Conservation (phyloP, 192 early-diverging fungal genomes). For the Linnemannia exigua region DNA sequence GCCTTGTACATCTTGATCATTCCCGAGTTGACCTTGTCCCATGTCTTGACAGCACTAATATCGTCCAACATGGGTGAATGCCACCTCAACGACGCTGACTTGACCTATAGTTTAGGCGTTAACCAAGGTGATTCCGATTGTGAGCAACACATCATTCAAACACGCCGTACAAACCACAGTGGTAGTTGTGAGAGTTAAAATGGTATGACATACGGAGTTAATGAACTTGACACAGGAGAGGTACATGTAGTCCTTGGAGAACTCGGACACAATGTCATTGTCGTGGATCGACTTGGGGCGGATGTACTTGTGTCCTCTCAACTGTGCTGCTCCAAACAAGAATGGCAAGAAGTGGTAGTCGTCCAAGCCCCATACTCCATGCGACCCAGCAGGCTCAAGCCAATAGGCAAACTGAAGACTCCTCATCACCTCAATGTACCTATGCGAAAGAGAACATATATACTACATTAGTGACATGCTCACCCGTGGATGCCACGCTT, state of each 20-base stretch:
- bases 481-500: too few species aligned
- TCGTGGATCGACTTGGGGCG: slow-evolving; percentile 96
- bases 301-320: slow-evolving; percentile 90
- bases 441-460: slow-evolving; percentile 12
- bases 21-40: slow-evolving; percentile 94
- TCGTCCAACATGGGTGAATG: slow-evolving; percentile 98
- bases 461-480: background rate
- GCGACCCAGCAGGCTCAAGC: slow-evolving; percentile 97
- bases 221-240: slow-evolving; percentile 95
- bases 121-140: too few species aligned
- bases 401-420: slow-evolving; percentile 92
- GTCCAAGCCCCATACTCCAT: slow-evolving; percentile 99
- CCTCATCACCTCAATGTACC: slow-evolving; percentile 92
- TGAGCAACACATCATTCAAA: too few species aligned
- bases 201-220: slow-evolving; percentile 72
- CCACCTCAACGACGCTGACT: slow-evolving; percentile 82
- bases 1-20: slow-evolving; percentile 97
- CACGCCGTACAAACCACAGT: too few species aligned
- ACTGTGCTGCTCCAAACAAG: slow-evolving; percentile 91
- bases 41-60: slow-evolving; percentile 83
- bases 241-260: slow-evolving; percentile 95
- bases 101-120: slow-evolving; percentile 48
- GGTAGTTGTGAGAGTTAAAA: too few species aligned
- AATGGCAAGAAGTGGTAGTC: slow-evolving; percentile 99
- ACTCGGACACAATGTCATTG: slow-evolving; percentile 89